Evolutionary conservation across 768 basidiomycete genomes (phyloP).

Genomic region (Macrocybe gigantea): DNA sequence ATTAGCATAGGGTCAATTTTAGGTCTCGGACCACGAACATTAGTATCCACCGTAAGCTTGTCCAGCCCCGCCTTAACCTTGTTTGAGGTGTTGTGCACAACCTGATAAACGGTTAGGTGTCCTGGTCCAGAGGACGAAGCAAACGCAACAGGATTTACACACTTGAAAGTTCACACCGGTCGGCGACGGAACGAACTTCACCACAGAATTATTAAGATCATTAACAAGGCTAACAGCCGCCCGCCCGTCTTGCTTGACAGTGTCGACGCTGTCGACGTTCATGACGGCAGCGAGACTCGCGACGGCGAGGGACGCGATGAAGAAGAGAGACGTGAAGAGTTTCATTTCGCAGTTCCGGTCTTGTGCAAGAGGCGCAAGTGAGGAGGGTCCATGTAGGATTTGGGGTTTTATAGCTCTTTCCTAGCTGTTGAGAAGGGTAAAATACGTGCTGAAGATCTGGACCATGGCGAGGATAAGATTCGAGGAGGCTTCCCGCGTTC

Average conservation of each 20-base stretch:
- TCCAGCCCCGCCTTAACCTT: constrained; percentile 15
- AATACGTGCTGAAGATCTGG: too few relatives aligned
- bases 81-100: constrained; percentile 18
- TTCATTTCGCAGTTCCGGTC: constrained; percentile 3
- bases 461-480: too few relatives aligned
- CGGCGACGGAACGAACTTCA: background rate
- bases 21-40: constrained; percentile 4
- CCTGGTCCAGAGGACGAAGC: background rate
- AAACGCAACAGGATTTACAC: background rate
- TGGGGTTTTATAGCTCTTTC: background rate
- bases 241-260: constrained; percentile 6
- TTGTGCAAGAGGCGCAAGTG: background rate
- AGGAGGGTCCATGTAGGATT: background rate
- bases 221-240: background rate
- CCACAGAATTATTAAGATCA: constrained; percentile 5
- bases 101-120: constrained; percentile 3
- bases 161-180: constrained; percentile 19
- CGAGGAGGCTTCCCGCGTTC: too few relatives aligned
- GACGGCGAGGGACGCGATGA: constrained; percentile 1
- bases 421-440: too few relatives aligned
- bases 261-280: background rate
- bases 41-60: constrained; percentile 19
- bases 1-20: too few relatives aligned
- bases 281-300: constrained; percentile 1
- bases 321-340: constrained; percentile 1